Percentiles rank a stretch among this genome's conserved stretches.
Evolutionary conservation across 2,329 filamentous ascomycete genomes (phyloP).

Genomic region (Piedraia hortae): DNA sequence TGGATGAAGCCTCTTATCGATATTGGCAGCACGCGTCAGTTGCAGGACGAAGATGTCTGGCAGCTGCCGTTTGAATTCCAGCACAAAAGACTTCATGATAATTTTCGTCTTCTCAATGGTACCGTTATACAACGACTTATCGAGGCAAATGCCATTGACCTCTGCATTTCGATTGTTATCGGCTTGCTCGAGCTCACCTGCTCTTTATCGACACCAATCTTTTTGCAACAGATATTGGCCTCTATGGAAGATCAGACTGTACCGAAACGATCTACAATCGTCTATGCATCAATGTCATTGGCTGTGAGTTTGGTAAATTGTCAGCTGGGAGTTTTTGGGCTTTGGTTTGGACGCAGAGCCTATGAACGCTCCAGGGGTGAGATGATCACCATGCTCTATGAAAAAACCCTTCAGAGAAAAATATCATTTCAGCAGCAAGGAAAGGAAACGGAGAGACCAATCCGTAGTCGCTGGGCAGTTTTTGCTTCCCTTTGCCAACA

Average conservation of each 20-base stretch:
- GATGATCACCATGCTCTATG: constrained; percentile 61
- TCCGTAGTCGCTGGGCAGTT: constrained; percentile 2
- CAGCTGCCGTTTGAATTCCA: constrained; percentile 54
- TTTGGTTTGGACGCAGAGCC: constrained; percentile 61
- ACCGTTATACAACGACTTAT: constrained; percentile 43
- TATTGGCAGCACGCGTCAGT: constrained; percentile 32
- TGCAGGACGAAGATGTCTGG: constrained; percentile 65
- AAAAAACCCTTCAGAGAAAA: constrained; percentile 46
- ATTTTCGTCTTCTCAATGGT: constrained; percentile 45
- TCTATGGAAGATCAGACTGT: constrained; percentile 30
- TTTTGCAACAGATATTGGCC: constrained; percentile 43
- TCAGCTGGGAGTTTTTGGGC: constrained; percentile 38
- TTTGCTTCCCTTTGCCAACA: constrained; percentile 5
- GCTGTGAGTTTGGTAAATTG: constrained; percentile 30
- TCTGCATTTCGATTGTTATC: constrained; percentile 38
- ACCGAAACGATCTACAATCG: constrained; percentile 29
- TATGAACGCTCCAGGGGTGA: constrained; percentile 70
- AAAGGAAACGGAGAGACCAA: constrained; percentile 6
- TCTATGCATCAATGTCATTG: constrained; percentile 37
- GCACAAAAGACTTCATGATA: constrained; percentile 43
- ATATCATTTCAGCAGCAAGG: constrained; percentile 13
- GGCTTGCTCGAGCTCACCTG: constrained; percentile 34
- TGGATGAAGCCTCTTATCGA: constrained; percentile 56
- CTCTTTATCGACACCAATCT: constrained; percentile 29
- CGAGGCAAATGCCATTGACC: constrained; percentile 51